These are phyloP conservation scores for Haplographium delicatum DNA, from an alignment of 495 filamentous ascomycete species.

Conservation along the genomic window DNA sequence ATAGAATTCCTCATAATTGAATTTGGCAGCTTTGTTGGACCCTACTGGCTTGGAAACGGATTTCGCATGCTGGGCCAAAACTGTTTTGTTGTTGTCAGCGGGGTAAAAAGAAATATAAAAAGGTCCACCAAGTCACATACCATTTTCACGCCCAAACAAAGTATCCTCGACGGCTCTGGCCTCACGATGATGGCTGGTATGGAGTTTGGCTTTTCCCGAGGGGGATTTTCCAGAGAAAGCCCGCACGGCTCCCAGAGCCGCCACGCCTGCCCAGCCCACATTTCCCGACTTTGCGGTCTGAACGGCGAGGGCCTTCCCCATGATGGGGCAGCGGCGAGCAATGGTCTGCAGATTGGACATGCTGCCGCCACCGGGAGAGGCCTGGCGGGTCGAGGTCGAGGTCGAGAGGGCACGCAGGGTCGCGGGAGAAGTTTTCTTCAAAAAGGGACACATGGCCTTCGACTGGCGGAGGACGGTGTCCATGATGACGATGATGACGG, in stretches of 20 bases:
- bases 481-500: conserved; percentile 94
- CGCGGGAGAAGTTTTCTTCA: conserved; percentile 86
- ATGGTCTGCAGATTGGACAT: conserved; percentile 97
- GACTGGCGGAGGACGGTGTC: conserved; percentile 92
- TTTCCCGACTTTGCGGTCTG: conserved; percentile 61
- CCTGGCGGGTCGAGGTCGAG: conserved; percentile 60
- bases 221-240: conserved; percentile 41
- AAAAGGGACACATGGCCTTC: conserved; percentile 91
- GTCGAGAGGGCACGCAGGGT: conserved; percentile 87
- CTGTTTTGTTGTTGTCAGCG: conserved; percentile 14
- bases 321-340: conserved; percentile 92
- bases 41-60: conserved; percentile 13
- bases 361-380: conserved; percentile 75
- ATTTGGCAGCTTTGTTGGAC: conserved; percentile 43
- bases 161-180: conserved; percentile 64
- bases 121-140: conserved; percentile 45
- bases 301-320: conserved; percentile 93
- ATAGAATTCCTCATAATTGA: conserved; percentile 92
- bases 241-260: conserved; percentile 39
- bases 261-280: conserved; percentile 35
- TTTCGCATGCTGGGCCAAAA: conserved; percentile 20
- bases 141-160: conserved; percentile 54
- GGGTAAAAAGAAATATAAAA: conserved; percentile 5
- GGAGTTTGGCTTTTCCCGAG: conserved; percentile 63
- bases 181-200: conserved; percentile 69